Conservation (phyloP, 2,329 filamentous ascomycete genomes). For the Chalaropsis thielavioides region DNA sequence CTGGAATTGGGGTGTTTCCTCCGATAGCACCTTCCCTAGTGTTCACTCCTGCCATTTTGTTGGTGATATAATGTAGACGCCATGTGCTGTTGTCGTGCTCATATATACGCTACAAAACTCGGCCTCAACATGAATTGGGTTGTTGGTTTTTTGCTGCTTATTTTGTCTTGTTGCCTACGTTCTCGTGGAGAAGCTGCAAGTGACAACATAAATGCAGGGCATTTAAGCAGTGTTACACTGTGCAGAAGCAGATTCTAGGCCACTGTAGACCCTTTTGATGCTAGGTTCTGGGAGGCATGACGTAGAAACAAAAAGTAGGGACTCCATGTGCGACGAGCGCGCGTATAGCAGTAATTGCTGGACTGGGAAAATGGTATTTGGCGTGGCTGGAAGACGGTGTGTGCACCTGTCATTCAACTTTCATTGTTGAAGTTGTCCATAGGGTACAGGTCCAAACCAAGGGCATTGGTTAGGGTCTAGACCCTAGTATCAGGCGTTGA, state of each 20-base stretch:
- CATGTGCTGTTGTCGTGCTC: background rate
- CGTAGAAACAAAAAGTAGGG: background rate
- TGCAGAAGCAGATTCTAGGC: background rate
- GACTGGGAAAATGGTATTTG: background rate
- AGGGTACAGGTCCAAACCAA: background rate
- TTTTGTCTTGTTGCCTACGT: too few species aligned
- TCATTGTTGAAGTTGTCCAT: too few species aligned
- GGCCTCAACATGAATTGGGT: background rate
- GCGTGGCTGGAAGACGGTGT: background rate
- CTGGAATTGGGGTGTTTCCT: background rate
- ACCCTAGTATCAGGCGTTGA: background rate
- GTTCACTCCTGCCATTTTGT: background rate
- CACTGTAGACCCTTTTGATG: background rate
- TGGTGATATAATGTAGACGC: background rate
- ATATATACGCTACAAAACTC: background rate
- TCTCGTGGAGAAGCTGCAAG: too few species aligned
- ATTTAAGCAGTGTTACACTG: background rate
- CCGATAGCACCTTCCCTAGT: background rate
- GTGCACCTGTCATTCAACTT: background rate
- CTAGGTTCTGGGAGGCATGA: background rate
- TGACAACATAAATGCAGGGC: background rate
- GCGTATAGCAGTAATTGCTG: background rate
- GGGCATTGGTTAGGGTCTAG: background rate
- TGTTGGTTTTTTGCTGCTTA: too few species aligned
- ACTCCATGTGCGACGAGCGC: background rate